Conservation (phyloP, 441 rosid genomes). For the Brassica balearica region DNA sequence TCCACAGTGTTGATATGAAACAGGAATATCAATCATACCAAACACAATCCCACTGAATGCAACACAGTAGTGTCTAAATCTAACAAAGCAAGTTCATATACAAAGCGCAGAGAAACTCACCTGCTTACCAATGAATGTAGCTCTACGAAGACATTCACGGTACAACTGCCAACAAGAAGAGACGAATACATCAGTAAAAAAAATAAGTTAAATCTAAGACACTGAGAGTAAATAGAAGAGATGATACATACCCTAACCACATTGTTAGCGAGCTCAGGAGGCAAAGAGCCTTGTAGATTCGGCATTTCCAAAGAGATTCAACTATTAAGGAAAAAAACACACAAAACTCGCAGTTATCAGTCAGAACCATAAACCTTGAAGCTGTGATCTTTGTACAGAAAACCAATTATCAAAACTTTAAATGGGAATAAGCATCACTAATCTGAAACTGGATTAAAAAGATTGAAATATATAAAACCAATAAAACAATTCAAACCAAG, state of each 20-base stretch:
- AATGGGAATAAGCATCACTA: no score
- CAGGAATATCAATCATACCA: constrained; percentile 17
- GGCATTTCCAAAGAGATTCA: constrained; percentile 55
- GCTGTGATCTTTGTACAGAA: no score
- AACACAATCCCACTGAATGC: neutral
- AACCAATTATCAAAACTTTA: no score
- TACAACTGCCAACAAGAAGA: constrained; percentile 57
- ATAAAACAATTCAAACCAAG: no score
- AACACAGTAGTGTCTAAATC: constrained; percentile 17
- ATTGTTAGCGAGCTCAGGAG: constrained; percentile 94
- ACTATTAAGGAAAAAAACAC: no score
- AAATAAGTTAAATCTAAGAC: neutral
- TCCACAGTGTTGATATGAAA: neutral
- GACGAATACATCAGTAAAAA: neutral
- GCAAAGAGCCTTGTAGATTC: constrained; percentile 77
- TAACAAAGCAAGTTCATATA: neutral
- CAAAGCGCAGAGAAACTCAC: constrained; percentile 44
- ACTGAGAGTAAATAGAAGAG: neutral
- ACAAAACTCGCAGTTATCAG: no score
- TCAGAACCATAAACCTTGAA: no score
- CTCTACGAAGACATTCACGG: constrained; percentile 96
- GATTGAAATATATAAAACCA: no score
- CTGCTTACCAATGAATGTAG: constrained; percentile 80
- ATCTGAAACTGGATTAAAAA: no score
- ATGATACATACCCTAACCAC: constrained; percentile 74